These are phyloP conservation scores for Lathyrus tuberosus DNA, from an alignment of 306 rosid species.

Conservation along the genomic window DNA sequence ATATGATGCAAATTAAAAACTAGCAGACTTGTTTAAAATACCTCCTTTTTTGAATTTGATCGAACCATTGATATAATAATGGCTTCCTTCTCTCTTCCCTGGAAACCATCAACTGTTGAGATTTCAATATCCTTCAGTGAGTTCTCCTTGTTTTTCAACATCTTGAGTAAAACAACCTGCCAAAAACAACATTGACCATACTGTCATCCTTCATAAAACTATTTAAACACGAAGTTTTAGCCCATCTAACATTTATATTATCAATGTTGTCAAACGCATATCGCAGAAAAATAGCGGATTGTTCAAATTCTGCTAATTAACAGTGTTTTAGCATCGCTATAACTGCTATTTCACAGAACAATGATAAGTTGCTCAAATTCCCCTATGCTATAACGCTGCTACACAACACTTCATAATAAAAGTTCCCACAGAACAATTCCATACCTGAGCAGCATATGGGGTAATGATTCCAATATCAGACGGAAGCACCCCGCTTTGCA, in stretches of 20 bases:
- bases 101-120: constrained; percentile 98
- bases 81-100: constrained; percentile 97
- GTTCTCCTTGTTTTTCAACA: constrained; percentile 77
- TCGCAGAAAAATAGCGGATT: no score
- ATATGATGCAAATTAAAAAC: constrained; percentile 22
- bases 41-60: constrained; percentile 90
- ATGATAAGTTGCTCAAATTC: no score
- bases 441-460: constrained; percentile 97
- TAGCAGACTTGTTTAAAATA: constrained; percentile 41
- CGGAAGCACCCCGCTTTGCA: constrained; percentile 84
- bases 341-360: no score
- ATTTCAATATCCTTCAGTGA: constrained; percentile 79
- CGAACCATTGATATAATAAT: constrained; percentile 95
- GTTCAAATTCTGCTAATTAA: no score
- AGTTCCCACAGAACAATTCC: constrained; percentile 29
- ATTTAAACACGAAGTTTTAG: constrained; percentile 20
- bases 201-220: constrained; percentile 27
- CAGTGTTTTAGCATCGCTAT: no score
- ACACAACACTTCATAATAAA: background rate
- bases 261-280: no score
- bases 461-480: constrained; percentile 95
- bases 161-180: constrained; percentile 87
- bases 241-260: constrained; percentile 3
- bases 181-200: constrained; percentile 30
- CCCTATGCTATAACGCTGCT: no score